phyloP scores from a whole-genome alignment of 2,329 filamentous ascomycete genomes.

The Cladosporium velox region DNA sequence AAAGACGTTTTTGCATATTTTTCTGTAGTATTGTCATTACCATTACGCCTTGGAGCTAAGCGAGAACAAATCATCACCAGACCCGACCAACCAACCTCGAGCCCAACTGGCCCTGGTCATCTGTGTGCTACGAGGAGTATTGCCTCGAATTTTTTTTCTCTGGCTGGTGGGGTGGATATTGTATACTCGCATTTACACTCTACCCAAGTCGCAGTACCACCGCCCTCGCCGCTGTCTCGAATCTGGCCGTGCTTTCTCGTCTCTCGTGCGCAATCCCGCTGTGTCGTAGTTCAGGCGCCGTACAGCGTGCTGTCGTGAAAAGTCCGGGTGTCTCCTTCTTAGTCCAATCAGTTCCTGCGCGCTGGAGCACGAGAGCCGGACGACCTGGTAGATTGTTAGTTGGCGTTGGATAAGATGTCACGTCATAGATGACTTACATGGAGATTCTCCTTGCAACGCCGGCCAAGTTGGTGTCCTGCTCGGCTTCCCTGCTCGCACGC shows the following conservation, averaged over 20 bases:
- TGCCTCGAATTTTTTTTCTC: background rate
- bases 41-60: conserved; percentile 6
- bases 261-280: conserved; percentile 17
- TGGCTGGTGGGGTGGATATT: conserved; percentile 10
- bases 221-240: background rate
- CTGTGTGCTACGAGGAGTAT: background rate
- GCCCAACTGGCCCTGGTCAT: background rate
- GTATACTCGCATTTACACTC: conserved; percentile 19
- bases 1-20: background rate
- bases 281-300: conserved; percentile 1
- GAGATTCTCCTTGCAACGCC: conserved; percentile 87
- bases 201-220: conserved; percentile 12
- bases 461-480: conserved; percentile 86
- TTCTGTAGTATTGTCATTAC: conserved; percentile 13
- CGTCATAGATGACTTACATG: conserved; percentile 69
- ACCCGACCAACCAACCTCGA: background rate
- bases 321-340: background rate
- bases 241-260: conserved; percentile 8
- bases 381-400: conserved; percentile 11
- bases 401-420: background rate
- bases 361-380: conserved; percentile 17
- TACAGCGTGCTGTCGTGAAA: conserved; percentile 18
- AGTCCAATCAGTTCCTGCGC: conserved; percentile 11
- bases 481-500: conserved; percentile 82
- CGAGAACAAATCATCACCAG: background rate